A percentile compares a stretch with the other conserved stretches of the same genome.
These are phyloP conservation scores for Podila minutissima DNA, from an alignment of 192 early-diverging fungal species.

Conservation along the genomic window DNA sequence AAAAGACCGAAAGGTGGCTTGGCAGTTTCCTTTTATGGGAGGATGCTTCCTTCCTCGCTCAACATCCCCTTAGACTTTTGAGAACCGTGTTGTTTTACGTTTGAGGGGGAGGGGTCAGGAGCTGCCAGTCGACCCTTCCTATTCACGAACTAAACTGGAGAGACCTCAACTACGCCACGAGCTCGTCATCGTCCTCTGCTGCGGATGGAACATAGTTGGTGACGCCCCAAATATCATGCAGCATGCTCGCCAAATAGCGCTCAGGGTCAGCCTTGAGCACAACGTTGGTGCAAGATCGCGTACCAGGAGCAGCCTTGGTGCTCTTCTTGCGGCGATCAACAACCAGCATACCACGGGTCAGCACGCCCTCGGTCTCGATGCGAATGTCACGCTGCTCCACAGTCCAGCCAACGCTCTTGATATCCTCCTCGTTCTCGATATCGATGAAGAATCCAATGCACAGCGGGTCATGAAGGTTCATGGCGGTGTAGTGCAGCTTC, in stretches of 20 bases:
- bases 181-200: background rate
- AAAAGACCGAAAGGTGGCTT: constrained; percentile 1
- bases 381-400: constrained; percentile 53
- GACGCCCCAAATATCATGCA: constrained; percentile 44
- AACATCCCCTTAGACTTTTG: no score
- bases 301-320: constrained; percentile 26
- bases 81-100: no score
- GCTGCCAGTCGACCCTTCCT: no score
- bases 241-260: constrained; percentile 33
- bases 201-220: background rate
- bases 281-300: constrained; percentile 9
- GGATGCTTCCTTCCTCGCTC: background rate
- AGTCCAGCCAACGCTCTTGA: constrained; percentile 37
- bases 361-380: constrained; percentile 53
- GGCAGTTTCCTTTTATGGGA: background rate
- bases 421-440: constrained; percentile 33
- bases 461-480: constrained; percentile 52
- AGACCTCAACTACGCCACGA: background rate
- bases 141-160: no score
- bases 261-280: constrained; percentile 38
- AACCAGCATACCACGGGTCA: constrained; percentile 58
- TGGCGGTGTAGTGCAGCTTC: constrained; percentile 8
- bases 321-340: constrained; percentile 32
- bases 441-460: constrained; percentile 53
- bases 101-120: no score